phyloP scores from a whole-genome alignment of 1,284 basidiomycete genomes.

The Paramarasmius palmivorus region DNA sequence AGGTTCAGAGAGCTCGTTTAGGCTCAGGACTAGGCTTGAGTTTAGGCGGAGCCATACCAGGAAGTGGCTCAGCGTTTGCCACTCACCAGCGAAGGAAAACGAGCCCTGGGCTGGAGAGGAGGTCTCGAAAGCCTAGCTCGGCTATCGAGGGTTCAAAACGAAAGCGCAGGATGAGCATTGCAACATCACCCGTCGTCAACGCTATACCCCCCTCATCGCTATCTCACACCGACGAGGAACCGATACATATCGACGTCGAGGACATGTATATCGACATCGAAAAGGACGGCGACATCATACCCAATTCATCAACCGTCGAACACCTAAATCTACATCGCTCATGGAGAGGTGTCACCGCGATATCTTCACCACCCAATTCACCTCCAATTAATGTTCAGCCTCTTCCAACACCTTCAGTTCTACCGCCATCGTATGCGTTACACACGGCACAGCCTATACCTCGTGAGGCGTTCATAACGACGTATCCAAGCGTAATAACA shows the following conservation, averaged over 20 bases:
- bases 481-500: slow-evolving; percentile 57
- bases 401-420: slow-evolving; percentile 17
- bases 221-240: slow-evolving; percentile 45
- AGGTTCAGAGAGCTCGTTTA: slow-evolving; percentile 37
- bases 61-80: too few relatives aligned
- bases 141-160: slow-evolving; percentile 42
- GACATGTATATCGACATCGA: slow-evolving; percentile 46
- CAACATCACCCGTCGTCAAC: slow-evolving; percentile 22
- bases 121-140: slow-evolving; percentile 39
- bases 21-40: too few relatives aligned
- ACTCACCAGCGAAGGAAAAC: slow-evolving; percentile 28
- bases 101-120: slow-evolving; percentile 50
- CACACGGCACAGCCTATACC: slow-evolving; percentile 53
- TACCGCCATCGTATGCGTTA: slow-evolving; percentile 51
- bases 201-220: slow-evolving; percentile 18
- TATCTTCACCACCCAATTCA: slow-evolving; percentile 25
- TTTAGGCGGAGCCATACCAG: too few relatives aligned
- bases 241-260: slow-evolving; percentile 36
- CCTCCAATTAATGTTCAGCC: not conserved
- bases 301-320: slow-evolving; percentile 46
- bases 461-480: slow-evolving; percentile 50
- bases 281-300: slow-evolving; percentile 38
- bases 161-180: slow-evolving; percentile 36
- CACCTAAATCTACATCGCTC: slow-evolving; percentile 53
- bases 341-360: slow-evolving; percentile 72